Percentiles rank a stretch among this genome's conserved stretches.
phyloP scores from a whole-genome alignment of 805 yeast species.

The Metschnikowia borealis region DNA sequence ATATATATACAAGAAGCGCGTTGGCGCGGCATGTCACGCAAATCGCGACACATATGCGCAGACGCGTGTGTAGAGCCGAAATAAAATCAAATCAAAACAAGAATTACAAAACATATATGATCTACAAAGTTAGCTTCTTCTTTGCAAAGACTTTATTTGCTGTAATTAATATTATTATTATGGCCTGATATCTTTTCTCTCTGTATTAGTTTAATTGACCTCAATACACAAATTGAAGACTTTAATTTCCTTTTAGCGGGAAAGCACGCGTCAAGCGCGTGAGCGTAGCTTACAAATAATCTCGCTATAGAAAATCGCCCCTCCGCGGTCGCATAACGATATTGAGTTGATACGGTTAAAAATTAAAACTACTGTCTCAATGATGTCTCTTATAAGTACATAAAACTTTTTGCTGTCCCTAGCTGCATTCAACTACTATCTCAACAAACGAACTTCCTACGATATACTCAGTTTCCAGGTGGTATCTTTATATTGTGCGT shows the following conservation, averaged over 20 bases:
- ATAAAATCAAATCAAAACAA: not conserved
- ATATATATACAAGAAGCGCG: slow-evolving; percentile 4
- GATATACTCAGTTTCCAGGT: not conserved
- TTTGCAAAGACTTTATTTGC: not conserved
- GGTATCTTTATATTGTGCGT: not conserved
- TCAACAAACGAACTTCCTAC: not conserved
- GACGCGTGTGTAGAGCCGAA: slow-evolving; percentile 2
- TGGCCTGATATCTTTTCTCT: no score
- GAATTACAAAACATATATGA: not conserved
- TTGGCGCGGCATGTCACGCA: slow-evolving; percentile 3
- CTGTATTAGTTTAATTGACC: no score
- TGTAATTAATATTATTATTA: no score
- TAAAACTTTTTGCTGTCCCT: not conserved
- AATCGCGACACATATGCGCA: slow-evolving; percentile 1
- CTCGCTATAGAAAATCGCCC: not conserved
- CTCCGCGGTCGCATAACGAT: not conserved
- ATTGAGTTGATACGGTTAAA: not conserved
- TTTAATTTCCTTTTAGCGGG: not conserved
- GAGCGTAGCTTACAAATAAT: not conserved
- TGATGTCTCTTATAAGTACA: not conserved
- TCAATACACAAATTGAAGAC: not conserved
- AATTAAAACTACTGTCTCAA: not conserved
- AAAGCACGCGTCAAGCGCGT: slow-evolving; percentile 3
- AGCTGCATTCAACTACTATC: not conserved
- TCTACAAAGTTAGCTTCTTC: not conserved